phyloP scores from a whole-genome alignment of 2,329 filamentous ascomycete species.

The Alternaria ethzedia region DNA sequence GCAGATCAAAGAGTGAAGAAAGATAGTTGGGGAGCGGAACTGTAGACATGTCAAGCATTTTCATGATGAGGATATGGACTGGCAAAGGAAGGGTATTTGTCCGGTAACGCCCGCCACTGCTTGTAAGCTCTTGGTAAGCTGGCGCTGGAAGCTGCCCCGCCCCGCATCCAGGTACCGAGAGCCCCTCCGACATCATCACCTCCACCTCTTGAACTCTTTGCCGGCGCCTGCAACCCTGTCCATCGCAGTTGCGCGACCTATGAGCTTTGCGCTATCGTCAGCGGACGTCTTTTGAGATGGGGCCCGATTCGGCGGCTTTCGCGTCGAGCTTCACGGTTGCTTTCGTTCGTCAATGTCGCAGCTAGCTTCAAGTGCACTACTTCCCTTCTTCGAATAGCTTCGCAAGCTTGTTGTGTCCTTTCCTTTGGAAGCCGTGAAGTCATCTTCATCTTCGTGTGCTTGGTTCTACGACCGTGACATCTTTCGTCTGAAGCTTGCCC shows the following conservation, averaged over 20 bases:
- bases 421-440: neutral
- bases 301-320: neutral
- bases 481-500: neutral
- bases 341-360: neutral
- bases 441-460: neutral
- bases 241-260: constrained; percentile 3
- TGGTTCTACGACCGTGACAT: neutral
- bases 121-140: constrained; percentile 22
- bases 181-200: constrained; percentile 15
- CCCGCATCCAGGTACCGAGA: constrained; percentile 24
- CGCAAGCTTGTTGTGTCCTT: neutral
- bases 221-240: constrained; percentile 1
- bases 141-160: constrained; percentile 9
- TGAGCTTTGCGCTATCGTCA: constrained; percentile 10
- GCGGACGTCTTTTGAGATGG: neutral
- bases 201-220: constrained; percentile 14
- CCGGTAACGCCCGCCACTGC: neutral
- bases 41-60: neutral
- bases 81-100: neutral
- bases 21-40: neutral
- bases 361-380: neutral
- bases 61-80: neutral
- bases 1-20: neutral
- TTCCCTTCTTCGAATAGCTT: neutral
- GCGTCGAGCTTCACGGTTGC: constrained; percentile 7